A percentile compares a stretch with the other conserved stretches of the same genome.
These are phyloP conservation scores for Epichloe scottii DNA, from an alignment of 2,329 filamentous ascomycete genomes.

Conservation along the genomic window DNA sequence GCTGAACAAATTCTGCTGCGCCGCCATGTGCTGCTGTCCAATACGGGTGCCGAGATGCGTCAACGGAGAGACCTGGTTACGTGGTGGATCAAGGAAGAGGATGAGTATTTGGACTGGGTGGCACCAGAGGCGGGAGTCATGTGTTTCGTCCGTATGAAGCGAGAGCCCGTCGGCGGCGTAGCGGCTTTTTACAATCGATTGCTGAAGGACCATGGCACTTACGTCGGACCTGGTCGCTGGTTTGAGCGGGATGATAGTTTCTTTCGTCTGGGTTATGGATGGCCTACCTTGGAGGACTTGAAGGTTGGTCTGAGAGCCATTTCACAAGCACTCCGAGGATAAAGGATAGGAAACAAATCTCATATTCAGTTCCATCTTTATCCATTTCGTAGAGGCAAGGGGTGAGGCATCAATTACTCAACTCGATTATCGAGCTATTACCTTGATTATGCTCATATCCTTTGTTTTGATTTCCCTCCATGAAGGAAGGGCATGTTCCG, in stretches of 20 bases:
- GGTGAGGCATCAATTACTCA: no score
- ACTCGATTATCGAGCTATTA: no score
- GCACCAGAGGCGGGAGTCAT: slow-evolving; percentile 13
- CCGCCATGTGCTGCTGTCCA: slow-evolving; percentile 4
- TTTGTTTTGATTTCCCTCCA: no score
- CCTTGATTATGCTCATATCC: no score
- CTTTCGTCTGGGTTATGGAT: slow-evolving; percentile 15
- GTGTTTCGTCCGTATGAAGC: slow-evolving; percentile 13
- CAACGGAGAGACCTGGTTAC: slow-evolving; percentile 10
- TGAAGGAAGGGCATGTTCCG: neutral
- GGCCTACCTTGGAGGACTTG: slow-evolving; percentile 12
- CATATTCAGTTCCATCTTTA: no score
- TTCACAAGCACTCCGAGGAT: slow-evolving; percentile 8
- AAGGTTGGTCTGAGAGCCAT: slow-evolving; percentile 11
- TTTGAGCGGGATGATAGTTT: slow-evolving; percentile 13
- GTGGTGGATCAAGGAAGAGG: slow-evolving; percentile 12
- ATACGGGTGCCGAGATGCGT: slow-evolving; percentile 10
- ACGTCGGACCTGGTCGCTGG: slow-evolving; percentile 14
- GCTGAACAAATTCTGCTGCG: slow-evolving; percentile 12
- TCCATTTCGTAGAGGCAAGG: no score
- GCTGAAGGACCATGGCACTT: slow-evolving; percentile 10
- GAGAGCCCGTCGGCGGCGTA: slow-evolving; percentile 9
- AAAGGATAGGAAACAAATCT: neutral
- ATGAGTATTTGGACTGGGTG: slow-evolving; percentile 13
- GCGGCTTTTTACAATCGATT: slow-evolving; percentile 11